A percentile compares a stretch with the other conserved stretches of the same genome.
phyloP scores from a whole-genome alignment of 2,329 filamentous ascomycete species.

The Epicoccum nigrum region DNA sequence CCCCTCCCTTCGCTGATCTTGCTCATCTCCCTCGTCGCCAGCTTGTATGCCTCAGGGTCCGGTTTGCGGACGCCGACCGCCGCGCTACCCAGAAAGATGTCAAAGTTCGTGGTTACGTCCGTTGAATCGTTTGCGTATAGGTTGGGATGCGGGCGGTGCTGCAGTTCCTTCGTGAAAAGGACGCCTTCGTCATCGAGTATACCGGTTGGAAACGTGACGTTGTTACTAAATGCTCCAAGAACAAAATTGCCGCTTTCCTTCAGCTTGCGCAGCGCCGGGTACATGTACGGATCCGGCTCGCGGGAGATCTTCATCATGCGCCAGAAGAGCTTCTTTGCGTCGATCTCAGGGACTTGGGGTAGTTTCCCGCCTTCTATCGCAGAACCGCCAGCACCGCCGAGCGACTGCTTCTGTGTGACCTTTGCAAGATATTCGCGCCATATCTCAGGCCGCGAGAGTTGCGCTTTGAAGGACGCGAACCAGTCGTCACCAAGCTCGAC shows the following conservation, averaged over 20 bases:
- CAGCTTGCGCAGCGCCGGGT: conserved; percentile 77
- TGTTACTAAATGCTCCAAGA: conserved; percentile 87
- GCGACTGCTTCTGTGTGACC: conserved; percentile 25
- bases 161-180: conserved; percentile 46
- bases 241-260: conserved; percentile 48
- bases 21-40: conserved; percentile 71
- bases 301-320: conserved; percentile 84
- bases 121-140: conserved; percentile 35
- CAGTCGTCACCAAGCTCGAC: conserved; percentile 76
- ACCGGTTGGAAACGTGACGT: conserved; percentile 79
- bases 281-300: conserved; percentile 83
- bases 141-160: conserved; percentile 26
- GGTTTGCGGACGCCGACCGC: conserved; percentile 90
- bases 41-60: conserved; percentile 78
- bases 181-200: conserved; percentile 68
- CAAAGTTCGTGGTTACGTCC: conserved; percentile 72
- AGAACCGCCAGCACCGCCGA: conserved; percentile 40
- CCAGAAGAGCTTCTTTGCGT: conserved; percentile 83
- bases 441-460: conserved; percentile 69
- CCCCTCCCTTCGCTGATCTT: conserved; percentile 64
- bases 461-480: conserved; percentile 75
- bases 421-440: conserved; percentile 68
- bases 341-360: conserved; percentile 73
- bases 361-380: conserved; percentile 32
- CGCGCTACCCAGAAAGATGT: conserved; percentile 85